A percentile compares a stretch with the other conserved stretches of the same genome.
Evolutionary conservation across 257 asterid genomes (phyloP).

Genomic region (Solanum chaucha): DNA sequence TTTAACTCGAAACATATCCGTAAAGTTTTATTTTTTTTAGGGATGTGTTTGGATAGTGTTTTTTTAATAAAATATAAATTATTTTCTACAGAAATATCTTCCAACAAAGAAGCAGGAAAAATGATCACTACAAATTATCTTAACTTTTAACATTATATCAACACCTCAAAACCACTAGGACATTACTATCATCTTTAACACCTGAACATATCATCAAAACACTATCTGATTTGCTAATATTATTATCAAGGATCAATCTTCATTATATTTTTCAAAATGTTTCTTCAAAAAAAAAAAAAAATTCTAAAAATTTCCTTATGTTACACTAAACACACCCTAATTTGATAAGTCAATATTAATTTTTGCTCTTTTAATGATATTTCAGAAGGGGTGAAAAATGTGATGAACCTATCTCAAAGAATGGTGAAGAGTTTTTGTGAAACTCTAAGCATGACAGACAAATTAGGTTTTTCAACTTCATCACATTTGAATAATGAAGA

Average conservation of each 20-base stretch:
- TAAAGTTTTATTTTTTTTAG: background rate
- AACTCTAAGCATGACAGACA: conserved; percentile 1
- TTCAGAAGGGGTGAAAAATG: conserved; percentile 29
- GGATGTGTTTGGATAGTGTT: background rate
- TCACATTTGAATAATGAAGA: conserved; percentile 28
- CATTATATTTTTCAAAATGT: background rate
- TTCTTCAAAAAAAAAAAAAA: background rate
- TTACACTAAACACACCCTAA: background rate
- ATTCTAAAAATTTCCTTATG: background rate
- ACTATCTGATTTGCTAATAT: background rate
- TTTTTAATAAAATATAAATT: too few species aligned
- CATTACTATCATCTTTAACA: background rate
- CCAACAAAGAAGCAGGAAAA: background rate
- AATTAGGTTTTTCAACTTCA: conserved; percentile 22
- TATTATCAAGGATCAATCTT: background rate
- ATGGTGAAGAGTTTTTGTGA: conserved; percentile 50
- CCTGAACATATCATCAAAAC: background rate
- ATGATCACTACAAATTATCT: background rate
- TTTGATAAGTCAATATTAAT: background rate
- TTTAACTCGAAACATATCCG: too few species aligned
- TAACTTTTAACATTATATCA: background rate
- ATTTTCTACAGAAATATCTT: too few species aligned
- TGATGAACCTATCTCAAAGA: conserved; percentile 51
- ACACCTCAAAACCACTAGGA: background rate
- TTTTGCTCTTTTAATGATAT: background rate